Evolutionary conservation across 768 basidiomycete genomes (phyloP), one percentile per base, ranked within the genome.

Genomic region (Boletus reticuloceps): DNA sequence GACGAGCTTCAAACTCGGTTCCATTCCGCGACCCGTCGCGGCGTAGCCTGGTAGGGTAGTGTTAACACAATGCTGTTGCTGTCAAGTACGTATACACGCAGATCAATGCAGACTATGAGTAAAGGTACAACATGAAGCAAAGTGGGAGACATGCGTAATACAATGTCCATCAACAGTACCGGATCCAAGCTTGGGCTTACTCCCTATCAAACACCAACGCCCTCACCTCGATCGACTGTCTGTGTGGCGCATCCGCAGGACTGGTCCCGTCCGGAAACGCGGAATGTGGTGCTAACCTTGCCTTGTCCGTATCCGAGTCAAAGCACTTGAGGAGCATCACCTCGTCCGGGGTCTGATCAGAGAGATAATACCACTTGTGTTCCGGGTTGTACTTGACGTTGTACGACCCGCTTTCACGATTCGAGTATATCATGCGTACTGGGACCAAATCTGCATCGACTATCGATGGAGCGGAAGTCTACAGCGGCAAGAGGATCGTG

Each of bases 241-340:
- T 69, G 17, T 62, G 55, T 0, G 72, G 73, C 3, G 70, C 71
- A 13, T 71, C 69, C 38, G 31, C 50, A 5, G 72, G 68, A 29
- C 67, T 72, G 10, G 66, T 64, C 12, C 59, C 38, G 57, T 77
- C 74, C 48, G 56, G 48, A 62, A 78, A 77, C 29, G 77, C 75
- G 2, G 71, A 67, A 49, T 78, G 76, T 20, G 73, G 73, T 9
- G 77, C 9, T 6, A 50, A 31, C n/a, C 38, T 40, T n/a, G 76
- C 72, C 61, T 66, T 66, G 47, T 69, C 64, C 40, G 53, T 59
- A 53, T 72, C 69, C 37, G 75, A 76, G 57, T 79, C 76, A 49
- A 68, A 78, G 59, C 77, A 75, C 65, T 77, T 77, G 67, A 77
- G 71, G 12, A 76, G 58, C 8, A 62, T 66, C 47, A 74, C 68